Conservation (phyloP, 768 basidiomycete genomes). For the Serendipita sp. region DNA sequence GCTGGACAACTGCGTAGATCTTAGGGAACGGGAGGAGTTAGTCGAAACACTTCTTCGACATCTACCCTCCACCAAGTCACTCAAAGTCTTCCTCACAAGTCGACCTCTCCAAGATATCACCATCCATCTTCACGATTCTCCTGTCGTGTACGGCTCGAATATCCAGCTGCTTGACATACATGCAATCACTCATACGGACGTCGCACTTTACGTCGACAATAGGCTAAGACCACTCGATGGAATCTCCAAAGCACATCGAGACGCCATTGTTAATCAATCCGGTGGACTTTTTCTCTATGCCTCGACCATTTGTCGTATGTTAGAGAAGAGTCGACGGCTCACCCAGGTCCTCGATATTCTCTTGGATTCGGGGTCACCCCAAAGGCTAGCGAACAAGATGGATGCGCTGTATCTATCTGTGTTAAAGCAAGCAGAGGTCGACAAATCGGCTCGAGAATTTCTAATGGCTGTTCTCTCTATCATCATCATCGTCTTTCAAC, state of each 20-base stretch:
- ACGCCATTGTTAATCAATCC: neutral
- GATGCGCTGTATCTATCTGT: neutral
- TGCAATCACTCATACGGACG: neutral
- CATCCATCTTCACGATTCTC: neutral
- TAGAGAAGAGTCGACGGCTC: neutral
- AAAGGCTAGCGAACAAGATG: neutral
- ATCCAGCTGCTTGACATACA: neutral
- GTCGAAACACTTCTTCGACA: neutral
- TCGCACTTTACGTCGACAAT: neutral
- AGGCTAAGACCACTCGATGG: neutral
- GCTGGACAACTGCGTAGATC: neutral
- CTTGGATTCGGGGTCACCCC: too few species aligned
- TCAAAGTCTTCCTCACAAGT: neutral
- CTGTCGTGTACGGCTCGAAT: neutral
- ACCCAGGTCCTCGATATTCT: neutral
- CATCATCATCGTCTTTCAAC: too few species aligned
- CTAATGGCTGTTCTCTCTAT: neutral
- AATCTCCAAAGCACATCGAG: neutral
- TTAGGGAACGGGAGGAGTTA: too few species aligned
- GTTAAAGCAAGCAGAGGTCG: neutral
- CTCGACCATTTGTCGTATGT: neutral
- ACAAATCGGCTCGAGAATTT: neutral
- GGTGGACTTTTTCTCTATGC: neutral
- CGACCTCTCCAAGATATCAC: neutral
- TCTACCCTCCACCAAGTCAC: neutral